Conservation (phyloP, 2,329 filamentous ascomycete species). For the Alternaria rosae region DNA sequence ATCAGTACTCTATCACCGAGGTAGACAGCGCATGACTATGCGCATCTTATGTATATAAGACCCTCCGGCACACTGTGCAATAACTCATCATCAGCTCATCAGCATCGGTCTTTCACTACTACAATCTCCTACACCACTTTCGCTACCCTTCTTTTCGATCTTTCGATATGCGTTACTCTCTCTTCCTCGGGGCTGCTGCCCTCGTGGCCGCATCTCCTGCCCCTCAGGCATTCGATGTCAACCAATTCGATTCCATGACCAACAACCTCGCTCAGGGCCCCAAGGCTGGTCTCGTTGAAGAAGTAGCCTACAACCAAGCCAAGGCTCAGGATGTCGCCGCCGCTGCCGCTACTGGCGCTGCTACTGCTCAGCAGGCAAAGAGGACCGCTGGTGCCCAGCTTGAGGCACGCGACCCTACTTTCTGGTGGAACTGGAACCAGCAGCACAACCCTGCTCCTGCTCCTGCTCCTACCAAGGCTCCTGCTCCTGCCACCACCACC, state of each 20-base stretch:
- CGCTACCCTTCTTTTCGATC: constrained; percentile 4
- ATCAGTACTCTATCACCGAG: constrained; percentile 6
- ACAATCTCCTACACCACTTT: not conserved
- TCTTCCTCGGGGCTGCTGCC: constrained; percentile 31
- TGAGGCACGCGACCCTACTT: constrained; percentile 9
- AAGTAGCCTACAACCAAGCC: constrained; percentile 22
- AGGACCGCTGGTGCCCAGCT: constrained; percentile 9
- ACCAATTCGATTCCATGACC: constrained; percentile 13
- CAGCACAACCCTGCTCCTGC: constrained; percentile 1
- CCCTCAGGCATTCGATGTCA: constrained; percentile 27
- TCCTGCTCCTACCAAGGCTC: constrained; percentile 1
- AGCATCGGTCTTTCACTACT: constrained; percentile 12
- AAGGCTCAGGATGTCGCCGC: constrained; percentile 22
- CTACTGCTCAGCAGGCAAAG: constrained; percentile 25
- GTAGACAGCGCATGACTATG: not conserved
- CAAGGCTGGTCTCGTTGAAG: constrained; percentile 18
- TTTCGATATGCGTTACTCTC: constrained; percentile 29
- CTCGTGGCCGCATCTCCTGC: constrained; percentile 31
- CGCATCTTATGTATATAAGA: constrained; percentile 11
- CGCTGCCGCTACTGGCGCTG: constrained; percentile 18
- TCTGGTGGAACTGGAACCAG: constrained; percentile 10
- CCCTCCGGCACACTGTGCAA: not conserved
- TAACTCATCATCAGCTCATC: constrained; percentile 10
- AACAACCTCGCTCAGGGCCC: constrained; percentile 22
- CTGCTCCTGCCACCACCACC: not conserved